A percentile compares a stretch with the other conserved stretches of the same genome.
Evolutionary conservation across 192 early-diverging fungal species (phyloP).

Genomic region (Coemansia sp.): DNA sequence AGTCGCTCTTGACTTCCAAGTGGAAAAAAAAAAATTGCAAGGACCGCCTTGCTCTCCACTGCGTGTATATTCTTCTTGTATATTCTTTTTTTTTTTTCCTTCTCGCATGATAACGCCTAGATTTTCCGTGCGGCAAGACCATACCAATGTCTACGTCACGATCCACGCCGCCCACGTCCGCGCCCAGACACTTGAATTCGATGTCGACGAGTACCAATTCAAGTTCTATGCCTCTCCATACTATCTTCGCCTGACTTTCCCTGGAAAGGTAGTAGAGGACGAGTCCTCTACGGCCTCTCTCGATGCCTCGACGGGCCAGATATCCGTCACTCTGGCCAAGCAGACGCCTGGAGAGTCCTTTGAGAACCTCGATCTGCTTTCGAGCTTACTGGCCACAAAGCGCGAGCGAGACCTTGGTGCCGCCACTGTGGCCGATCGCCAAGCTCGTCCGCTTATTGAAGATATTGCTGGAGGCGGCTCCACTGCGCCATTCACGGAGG

Average conservation of each 20-base stretch:
- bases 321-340: constrained; percentile 81
- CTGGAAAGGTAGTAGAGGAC: constrained; percentile 82
- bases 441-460: constrained; percentile 39
- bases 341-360: constrained; percentile 79
- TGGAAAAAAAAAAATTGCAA: too few relatives aligned
- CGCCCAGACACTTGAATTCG: constrained; percentile 87
- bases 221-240: constrained; percentile 91
- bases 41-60: too few relatives aligned
- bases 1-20: too few relatives aligned
- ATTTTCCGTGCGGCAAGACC: constrained; percentile 80
- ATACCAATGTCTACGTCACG: constrained; percentile 70
- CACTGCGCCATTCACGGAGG: background rate
- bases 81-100: too few relatives aligned
- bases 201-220: constrained; percentile 82
- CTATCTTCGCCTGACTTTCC: constrained; percentile 87
- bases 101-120: constrained; percentile 87
- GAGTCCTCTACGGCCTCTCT: constrained; percentile 79
- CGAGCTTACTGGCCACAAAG: constrained; percentile 74
- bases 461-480: constrained; percentile 16
- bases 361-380: constrained; percentile 86
- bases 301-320: constrained; percentile 76
- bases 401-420: constrained; percentile 53
- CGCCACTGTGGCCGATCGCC: background rate
- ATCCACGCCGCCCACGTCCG: constrained; percentile 86
- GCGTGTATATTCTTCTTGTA: too few relatives aligned